Base-by-base conservation (phyloP, 106 monocot genomes). In the Dendrobium officinale region DNA sequence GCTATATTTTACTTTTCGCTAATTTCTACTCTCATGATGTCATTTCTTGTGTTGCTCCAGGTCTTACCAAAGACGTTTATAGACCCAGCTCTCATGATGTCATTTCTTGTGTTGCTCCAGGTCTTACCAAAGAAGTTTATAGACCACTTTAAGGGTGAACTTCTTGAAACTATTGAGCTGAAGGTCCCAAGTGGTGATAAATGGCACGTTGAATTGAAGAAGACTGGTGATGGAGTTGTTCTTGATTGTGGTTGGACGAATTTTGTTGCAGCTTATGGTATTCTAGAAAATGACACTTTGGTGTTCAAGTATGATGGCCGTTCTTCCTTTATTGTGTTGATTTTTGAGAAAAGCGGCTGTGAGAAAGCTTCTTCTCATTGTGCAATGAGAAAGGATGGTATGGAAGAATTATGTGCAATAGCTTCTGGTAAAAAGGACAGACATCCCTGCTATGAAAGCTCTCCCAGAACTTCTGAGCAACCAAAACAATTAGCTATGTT, bases 221-320 rank as follows among this genome's bases (percentile, higher is more conserved):
- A 82, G 49, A 78, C 41, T 47, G 26, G 22, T 47, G 79, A 73
- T 40, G 75, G 74, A 33, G 66, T 74, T 6, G 59, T 66, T 45
- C 49, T 86, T 16, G 40, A 82, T 41, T 40, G 45, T 75, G 86
- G 86, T 2, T 86, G 86, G 82, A 79, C 41, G 44, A 82, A 82
- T 8, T 86, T 86, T 79, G 75, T 67, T 8, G 75, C 42, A 58
- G 86, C 61, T 82, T 82, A 82, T 27, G 16, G 37, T n/a, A 26
- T 86, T 27, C 29, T 67, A 17, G 75, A 79, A 15, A 42, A 66
- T n/a, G 79, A 86, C 73, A n/a, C 79, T 29, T 70, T 86, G 49
- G 20, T 86, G 40, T 86, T 86, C 67, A 79, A 82, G 67, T 86
- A 79, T 77, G 54, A 82, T 70, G 82, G 79, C 33, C 11, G 78